These are phyloP conservation scores for Iris pallida DNA, from an alignment of 116 monocot genomes.

Conservation along the genomic window DNA sequence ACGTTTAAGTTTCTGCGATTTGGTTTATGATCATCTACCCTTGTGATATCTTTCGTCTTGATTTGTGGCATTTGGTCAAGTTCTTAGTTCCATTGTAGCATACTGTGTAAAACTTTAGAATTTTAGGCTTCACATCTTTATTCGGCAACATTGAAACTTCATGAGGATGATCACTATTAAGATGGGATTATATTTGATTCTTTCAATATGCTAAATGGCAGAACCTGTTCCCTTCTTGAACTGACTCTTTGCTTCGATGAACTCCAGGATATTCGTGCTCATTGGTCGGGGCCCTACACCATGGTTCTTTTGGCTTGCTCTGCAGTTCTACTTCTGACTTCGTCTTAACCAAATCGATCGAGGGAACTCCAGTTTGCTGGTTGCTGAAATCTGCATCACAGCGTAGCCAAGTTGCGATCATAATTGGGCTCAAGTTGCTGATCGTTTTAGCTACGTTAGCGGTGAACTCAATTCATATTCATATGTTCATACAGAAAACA, in stretches of 20 bases:
- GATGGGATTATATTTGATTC: background rate
- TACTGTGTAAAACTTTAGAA: too few species aligned
- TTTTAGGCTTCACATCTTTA: too few species aligned
- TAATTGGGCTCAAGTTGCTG: background rate
- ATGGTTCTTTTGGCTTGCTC: slow-evolving; percentile 2
- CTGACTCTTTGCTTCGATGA: too few species aligned
- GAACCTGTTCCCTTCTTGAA: background rate
- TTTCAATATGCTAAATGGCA: background rate
- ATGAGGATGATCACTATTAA: too few species aligned
- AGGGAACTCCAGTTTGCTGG: background rate
- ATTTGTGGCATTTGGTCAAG: too few species aligned
- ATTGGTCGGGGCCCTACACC: background rate
- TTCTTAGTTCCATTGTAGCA: too few species aligned
- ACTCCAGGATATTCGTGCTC: slow-evolving; percentile 1
- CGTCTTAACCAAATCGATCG: background rate
- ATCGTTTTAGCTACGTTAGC: background rate
- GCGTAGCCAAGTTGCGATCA: background rate
- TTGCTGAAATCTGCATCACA: background rate
- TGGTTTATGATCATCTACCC: too few species aligned
- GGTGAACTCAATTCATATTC: background rate
- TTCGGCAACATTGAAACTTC: too few species aligned
- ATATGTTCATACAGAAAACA: background rate
- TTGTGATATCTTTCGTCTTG: too few species aligned
- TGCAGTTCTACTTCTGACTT: background rate
- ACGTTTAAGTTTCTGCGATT: too few species aligned